phyloP scores from a whole-genome alignment of 202 grass and related monocot genomes.

The Brachypodium distachyon region DNA sequence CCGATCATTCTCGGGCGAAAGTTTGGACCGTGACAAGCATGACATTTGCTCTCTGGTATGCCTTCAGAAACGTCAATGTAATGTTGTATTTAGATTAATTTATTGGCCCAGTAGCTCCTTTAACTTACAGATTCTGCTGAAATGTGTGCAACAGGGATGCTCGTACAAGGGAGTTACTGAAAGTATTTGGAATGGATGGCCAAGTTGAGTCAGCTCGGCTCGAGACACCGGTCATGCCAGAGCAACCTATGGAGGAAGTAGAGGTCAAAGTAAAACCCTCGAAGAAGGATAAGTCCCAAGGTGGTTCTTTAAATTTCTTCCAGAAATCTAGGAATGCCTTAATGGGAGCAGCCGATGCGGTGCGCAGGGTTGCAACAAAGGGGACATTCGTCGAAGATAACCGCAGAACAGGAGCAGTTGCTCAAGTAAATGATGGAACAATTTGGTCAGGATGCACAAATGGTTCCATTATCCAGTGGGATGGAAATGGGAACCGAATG shows the following conservation, averaged over 20 bases:
- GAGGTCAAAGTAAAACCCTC: constrained; percentile 79
- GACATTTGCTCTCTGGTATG: constrained; percentile 90
- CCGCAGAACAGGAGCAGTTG: constrained; percentile 70
- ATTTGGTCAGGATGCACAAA: constrained; percentile 94
- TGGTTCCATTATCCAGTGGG: constrained; percentile 80
- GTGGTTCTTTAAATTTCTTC: constrained; percentile 79
- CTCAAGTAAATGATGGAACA: constrained; percentile 58
- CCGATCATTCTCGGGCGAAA: constrained; percentile 65
- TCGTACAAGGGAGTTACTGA: constrained; percentile 82
- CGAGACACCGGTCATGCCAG: constrained; percentile 52
- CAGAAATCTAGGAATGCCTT: constrained; percentile 92
- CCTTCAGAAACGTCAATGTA: background rate
- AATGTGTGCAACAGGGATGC: constrained; percentile 63
- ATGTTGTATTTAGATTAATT: background rate
- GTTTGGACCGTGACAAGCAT: constrained; percentile 81
- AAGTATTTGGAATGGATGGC: constrained; percentile 90
- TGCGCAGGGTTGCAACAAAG: constrained; percentile 85
- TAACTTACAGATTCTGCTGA: background rate
- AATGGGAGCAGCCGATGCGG: constrained; percentile 86
- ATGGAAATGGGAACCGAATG: constrained; percentile 68
- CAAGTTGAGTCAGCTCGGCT: constrained; percentile 62
- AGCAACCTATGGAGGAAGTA: constrained; percentile 59
- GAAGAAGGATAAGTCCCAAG: constrained; percentile 88
- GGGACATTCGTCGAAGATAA: constrained; percentile 83
- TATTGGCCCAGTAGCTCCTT: background rate